phyloP scores from a whole-genome alignment of 2,329 filamentous ascomycete species.

The Curvularia spicifera region DNA sequence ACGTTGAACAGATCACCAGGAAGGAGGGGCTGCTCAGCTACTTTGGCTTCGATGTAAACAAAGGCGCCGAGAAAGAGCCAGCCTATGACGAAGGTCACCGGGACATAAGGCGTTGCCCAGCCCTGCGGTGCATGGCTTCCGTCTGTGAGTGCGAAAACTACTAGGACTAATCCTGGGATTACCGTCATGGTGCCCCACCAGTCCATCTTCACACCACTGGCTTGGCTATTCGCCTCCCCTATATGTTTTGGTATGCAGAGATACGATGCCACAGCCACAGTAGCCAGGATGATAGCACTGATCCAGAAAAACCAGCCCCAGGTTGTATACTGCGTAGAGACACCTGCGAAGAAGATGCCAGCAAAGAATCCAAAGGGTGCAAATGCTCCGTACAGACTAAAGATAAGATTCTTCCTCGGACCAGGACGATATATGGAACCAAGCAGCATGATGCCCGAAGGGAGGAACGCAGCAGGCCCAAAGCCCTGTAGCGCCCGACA shows the following conservation, averaged over 20 bases:
- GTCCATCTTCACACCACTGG: conserved; percentile 43
- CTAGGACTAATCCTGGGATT: conserved; percentile 65
- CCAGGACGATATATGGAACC: conserved; percentile 70
- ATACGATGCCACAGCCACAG: conserved; percentile 38
- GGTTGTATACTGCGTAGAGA: conserved; percentile 38
- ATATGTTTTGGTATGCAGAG: conserved; percentile 39
- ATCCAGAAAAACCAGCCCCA: conserved; percentile 48
- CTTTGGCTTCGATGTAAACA: conserved; percentile 75
- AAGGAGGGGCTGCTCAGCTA: conserved; percentile 71
- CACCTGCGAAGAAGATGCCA: conserved; percentile 47
- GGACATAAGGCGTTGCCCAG: conserved; percentile 78
- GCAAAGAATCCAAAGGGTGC: conserved; percentile 57
- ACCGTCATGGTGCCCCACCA: conserved; percentile 47
- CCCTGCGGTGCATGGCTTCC: conserved; percentile 70
- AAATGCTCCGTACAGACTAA: conserved; percentile 63
- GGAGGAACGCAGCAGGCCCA: conserved; percentile 74
- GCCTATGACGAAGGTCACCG: conserved; percentile 68
- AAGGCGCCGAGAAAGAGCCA: conserved; percentile 64
- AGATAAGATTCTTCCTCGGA: conserved; percentile 71
- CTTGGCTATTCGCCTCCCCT: conserved; percentile 8
- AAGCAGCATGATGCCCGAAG: conserved; percentile 70
- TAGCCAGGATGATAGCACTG: conserved; percentile 42
- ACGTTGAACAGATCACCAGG: conserved; percentile 73
- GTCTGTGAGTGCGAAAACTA: conserved; percentile 78
- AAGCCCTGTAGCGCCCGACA: conserved; percentile 77